Conservation (phyloP, 768 basidiomycete genomes). For the Strobilomyces confusus region DNA sequence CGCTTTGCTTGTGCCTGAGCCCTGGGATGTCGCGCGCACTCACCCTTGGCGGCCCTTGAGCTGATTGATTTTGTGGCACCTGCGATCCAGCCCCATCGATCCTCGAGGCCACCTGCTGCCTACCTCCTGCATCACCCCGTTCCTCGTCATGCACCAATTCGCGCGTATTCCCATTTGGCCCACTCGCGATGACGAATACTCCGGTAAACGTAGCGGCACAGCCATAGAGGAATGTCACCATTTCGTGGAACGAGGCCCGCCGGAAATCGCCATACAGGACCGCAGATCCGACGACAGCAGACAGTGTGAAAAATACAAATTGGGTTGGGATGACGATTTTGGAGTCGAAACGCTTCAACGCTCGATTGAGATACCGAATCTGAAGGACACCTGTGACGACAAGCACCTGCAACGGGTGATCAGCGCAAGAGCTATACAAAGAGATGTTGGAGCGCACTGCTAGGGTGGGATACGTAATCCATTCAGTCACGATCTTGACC, state of each 20-base stretch:
- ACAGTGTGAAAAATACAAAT: conserved; percentile 92
- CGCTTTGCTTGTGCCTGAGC: conserved; percentile 51
- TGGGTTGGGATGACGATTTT: conserved; percentile 95
- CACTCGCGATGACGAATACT: conserved; percentile 83
- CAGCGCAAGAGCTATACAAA: conserved; percentile 3
- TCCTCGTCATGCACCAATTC: conserved; percentile 30
- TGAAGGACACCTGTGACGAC: conserved; percentile 75
- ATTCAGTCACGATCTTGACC: conserved; percentile 68
- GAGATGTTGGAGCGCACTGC: conserved; percentile 44
- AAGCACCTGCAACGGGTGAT: conserved; percentile 48
- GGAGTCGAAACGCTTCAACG: conserved; percentile 89
- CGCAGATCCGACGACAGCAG: conserved; percentile 88
- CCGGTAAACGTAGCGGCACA: conserved; percentile 87
- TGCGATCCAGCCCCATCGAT: conserved; percentile 21
- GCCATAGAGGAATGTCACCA: conserved; percentile 82
- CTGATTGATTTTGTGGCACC: conserved; percentile 31
- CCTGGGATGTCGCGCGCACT: conserved; percentile 42
- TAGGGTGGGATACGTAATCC: conserved; percentile 82
- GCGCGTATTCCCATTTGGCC: conserved; percentile 33
- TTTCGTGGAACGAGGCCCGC: conserved; percentile 73
- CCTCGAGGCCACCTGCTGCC: conserved; percentile 27
- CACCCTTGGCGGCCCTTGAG: conserved; percentile 45
- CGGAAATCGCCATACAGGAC: conserved; percentile 94
- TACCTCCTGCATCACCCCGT: conserved; percentile 30
- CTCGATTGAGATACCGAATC: conserved; percentile 79